A percentile compares a stretch with the other conserved stretches of the same genome.
Conservation (phyloP, 805 yeast genomes). For the Lachancea sp. region DNA sequence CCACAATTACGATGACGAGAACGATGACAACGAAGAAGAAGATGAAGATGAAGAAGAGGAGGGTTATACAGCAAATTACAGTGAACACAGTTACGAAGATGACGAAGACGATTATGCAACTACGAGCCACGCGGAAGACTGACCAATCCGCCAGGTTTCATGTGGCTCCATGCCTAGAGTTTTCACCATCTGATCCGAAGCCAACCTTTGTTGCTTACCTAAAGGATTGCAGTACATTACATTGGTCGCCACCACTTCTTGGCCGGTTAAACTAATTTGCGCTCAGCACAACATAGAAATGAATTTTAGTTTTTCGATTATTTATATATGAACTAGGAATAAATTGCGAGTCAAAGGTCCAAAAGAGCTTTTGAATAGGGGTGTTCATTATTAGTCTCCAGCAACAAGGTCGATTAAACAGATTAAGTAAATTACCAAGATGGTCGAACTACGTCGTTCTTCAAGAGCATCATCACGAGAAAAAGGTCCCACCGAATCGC, state of each 20-base stretch:
- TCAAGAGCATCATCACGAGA: slow-evolving; percentile 27
- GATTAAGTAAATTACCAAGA: not conserved
- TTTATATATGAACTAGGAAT: not conserved
- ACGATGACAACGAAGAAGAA: slow-evolving; percentile 14
- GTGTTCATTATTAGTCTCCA: not conserved
- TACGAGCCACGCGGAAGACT: slow-evolving; percentile 15
- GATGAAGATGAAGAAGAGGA: slow-evolving; percentile 16
- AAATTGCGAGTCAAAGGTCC: not conserved
- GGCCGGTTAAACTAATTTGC: slow-evolving; percentile 1
- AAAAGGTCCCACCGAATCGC: slow-evolving; percentile 14
- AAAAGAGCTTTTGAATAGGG: not conserved
- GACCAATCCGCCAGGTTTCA: too few species aligned
- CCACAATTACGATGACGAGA: slow-evolving; percentile 8
- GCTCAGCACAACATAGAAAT: not conserved
- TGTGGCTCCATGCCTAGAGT: too few species aligned
- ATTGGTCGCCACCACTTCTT: not conserved
- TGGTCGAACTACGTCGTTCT: slow-evolving; percentile 30
- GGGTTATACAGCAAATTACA: slow-evolving; percentile 14
- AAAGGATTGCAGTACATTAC: not conserved
- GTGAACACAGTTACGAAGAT: slow-evolving; percentile 22
- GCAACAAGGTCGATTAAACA: not conserved
- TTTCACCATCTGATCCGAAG: too few species aligned
- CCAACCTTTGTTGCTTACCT: not conserved
- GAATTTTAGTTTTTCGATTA: not conserved
- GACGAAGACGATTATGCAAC: slow-evolving; percentile 17